Conservation (phyloP, 257 asterid species). For the Primulina eburnea region DNA sequence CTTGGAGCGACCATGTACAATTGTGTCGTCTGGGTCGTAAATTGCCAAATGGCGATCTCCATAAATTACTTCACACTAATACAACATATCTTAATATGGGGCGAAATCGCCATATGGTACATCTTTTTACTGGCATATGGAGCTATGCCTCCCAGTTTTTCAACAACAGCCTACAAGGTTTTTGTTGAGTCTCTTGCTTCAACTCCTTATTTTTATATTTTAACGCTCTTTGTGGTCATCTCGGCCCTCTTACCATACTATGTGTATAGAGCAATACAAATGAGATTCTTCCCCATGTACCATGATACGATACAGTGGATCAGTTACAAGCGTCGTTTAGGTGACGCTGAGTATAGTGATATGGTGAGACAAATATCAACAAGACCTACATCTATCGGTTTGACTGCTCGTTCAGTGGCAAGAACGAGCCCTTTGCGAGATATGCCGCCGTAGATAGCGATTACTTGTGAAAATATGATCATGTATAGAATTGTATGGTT, state of each 20-base stretch:
- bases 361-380: slow-evolving; percentile 77
- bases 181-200: slow-evolving; percentile 58
- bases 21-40: slow-evolving; percentile 76
- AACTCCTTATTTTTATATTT: slow-evolving; percentile 48
- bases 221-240: slow-evolving; percentile 41
- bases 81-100: slow-evolving; percentile 75
- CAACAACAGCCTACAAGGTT: slow-evolving; percentile 58
- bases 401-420: slow-evolving; percentile 88
- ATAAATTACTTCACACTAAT: slow-evolving; percentile 63
- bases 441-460: slow-evolving; percentile 26
- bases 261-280: slow-evolving; percentile 49
- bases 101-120: slow-evolving; percentile 63
- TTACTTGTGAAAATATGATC: slow-evolving; percentile 7
- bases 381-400: slow-evolving; percentile 69
- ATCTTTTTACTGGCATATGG: slow-evolving; percentile 56
- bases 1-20: slow-evolving; percentile 71
- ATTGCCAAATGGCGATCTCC: slow-evolving; percentile 74
- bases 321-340: slow-evolving; percentile 59
- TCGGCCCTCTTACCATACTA: slow-evolving; percentile 62
- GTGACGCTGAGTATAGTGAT: slow-evolving; percentile 68
- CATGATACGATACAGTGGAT: slow-evolving; percentile 91
- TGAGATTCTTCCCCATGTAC: slow-evolving; percentile 67
- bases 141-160: slow-evolving; percentile 39
- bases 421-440: slow-evolving; percentile 54
- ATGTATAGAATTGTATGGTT: slow-evolving; percentile 9